Percentiles rank a stretch among this genome's conserved stretches.
These are phyloP conservation scores for Ogataea trehalophila DNA, from an alignment of 805 yeast species.

Conservation along the genomic window DNA sequence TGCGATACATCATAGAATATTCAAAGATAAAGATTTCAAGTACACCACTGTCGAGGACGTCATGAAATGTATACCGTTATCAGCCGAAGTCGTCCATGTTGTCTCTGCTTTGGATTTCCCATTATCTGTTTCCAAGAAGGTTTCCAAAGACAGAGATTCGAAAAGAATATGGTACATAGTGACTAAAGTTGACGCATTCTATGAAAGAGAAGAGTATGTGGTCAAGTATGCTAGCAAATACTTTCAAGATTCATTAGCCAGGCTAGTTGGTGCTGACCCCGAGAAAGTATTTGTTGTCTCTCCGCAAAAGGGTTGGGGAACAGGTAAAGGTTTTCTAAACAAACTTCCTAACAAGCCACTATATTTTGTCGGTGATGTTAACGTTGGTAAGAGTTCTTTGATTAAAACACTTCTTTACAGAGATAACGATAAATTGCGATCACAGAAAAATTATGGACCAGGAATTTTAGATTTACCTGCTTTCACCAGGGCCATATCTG, in stretches of 20 bases:
- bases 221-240: slow-evolving; percentile 26
- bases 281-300: slow-evolving; percentile 44
- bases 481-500: slow-evolving; percentile 54
- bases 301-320: slow-evolving; percentile 50
- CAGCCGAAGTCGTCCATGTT: slow-evolving; percentile 51
- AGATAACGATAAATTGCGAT: slow-evolving; percentile 15
- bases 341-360: slow-evolving; percentile 34
- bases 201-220: slow-evolving; percentile 17
- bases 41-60: slow-evolving; percentile 29
- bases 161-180: slow-evolving; percentile 36
- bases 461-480: slow-evolving; percentile 59
- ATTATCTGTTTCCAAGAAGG: slow-evolving; percentile 39
- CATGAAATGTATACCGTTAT: slow-evolving; percentile 35
- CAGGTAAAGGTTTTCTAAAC: slow-evolving; percentile 31
- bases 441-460: slow-evolving; percentile 35
- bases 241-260: slow-evolving; percentile 28
- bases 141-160: slow-evolving; percentile 33
- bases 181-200: slow-evolving; percentile 36
- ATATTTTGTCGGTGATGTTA: slow-evolving; percentile 61
- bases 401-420: slow-evolving; percentile 39
- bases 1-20: slow-evolving; percentile 40
- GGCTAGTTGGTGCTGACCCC: slow-evolving; percentile 26
- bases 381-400: slow-evolving; percentile 65
- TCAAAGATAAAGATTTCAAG: slow-evolving; percentile 31
- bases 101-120: slow-evolving; percentile 74